Evolutionary conservation across 2,329 filamentous ascomycete genomes (phyloP), one percentile per base, ranked within the genome.

Genomic region (Paraphaeosphaeria sporulosa): DNA sequence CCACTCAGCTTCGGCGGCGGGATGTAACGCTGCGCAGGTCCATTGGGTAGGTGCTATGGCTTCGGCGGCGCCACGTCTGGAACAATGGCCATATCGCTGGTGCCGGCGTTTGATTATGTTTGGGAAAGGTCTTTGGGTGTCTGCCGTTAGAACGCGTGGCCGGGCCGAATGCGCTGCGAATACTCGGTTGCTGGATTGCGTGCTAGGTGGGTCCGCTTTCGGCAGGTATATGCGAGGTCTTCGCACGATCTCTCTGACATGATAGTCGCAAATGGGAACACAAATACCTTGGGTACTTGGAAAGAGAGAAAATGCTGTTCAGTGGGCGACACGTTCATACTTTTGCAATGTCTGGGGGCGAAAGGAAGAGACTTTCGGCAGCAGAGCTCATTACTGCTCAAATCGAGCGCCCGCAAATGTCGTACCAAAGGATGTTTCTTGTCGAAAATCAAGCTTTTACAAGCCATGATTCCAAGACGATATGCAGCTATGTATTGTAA

Each of bases 1-100:
- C 46, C 48, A 52, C 34, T 57, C 55, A 44, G 55, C 55, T 44
- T 54, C 51, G 43, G 25, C 15, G 21, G 25, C 15, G 25, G 21
- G n/a, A 32, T 44, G 40, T 44, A n/a, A 21, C 51, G 27, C 13
- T 54, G 38, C 21, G 38, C 5, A 40, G 17, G 17, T 21, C 51
- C 23, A 54, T 54, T 44, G 17, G 23, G 15, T 21, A 21, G 51
- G 51, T 51, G 25, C 49, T 25, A 52, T 40, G 10, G 27, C 34
- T 25, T 13, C 19, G 34, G 49, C 49, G 17, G 7, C 36, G 19
- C 19, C 13, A 42, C 21, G 21, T 30, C 49, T 34, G 25, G 13
- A 40, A 21, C 19, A 42, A 12, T 25, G 19, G 30, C 36, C 19
- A 25, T 23, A 42, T 42, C 36, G 36, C 21, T 42, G 49, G 49